Conservation (phyloP, 2,329 filamentous ascomycete species). For the Trichoderma breve region DNA sequence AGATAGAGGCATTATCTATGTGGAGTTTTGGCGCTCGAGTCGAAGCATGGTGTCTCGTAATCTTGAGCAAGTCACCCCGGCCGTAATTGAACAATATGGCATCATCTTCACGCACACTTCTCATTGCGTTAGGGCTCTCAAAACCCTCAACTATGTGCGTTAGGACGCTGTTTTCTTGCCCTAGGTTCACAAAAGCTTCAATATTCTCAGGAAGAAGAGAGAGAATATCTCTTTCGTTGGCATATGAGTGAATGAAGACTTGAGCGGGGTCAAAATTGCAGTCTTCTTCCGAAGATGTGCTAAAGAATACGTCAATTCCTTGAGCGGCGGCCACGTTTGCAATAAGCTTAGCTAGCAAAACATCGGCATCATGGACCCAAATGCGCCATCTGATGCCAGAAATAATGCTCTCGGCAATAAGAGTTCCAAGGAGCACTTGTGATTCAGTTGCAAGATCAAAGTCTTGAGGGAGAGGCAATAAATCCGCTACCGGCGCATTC, state of each 20-base stretch:
- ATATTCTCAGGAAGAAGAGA: not conserved
- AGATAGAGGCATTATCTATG: not conserved
- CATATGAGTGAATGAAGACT: not conserved
- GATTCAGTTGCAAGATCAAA: not conserved
- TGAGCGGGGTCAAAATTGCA: not conserved
- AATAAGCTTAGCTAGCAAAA: not conserved
- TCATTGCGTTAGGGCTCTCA: not conserved
- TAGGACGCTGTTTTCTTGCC: not conserved
- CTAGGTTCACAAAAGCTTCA: not conserved
- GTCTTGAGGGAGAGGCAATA: not conserved
- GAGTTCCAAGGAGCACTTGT: not conserved
- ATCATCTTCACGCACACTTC: not conserved
- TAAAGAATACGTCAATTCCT: not conserved
- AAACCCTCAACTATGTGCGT: not conserved
- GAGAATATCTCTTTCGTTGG: not conserved
- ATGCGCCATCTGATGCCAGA: not conserved
- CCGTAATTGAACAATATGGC: not conserved
- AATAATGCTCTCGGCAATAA: not conserved
- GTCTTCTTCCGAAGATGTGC: not conserved
- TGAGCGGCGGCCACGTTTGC: not conserved
- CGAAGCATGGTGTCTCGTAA: not conserved
- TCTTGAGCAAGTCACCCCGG: not conserved
- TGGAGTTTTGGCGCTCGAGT: not conserved
- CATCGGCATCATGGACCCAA: not conserved
- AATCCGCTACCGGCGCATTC: not conserved